These are phyloP conservation scores for Ophiostoma sp. DNA, from an alignment of 2,329 filamentous ascomycete genomes.

Conservation along the genomic window DNA sequence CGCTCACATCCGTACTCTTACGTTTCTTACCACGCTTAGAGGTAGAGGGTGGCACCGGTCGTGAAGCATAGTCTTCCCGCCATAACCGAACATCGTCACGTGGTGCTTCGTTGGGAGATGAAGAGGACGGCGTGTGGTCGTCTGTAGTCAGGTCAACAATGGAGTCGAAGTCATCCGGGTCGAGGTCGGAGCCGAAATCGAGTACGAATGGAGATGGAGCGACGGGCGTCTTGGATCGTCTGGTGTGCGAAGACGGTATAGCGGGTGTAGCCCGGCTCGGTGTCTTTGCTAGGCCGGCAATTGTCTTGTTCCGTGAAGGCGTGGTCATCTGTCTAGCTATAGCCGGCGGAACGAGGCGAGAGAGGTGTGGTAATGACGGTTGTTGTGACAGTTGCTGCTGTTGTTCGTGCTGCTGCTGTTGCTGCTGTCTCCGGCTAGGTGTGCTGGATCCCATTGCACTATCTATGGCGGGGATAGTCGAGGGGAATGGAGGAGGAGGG, in stretches of 20 bases:
- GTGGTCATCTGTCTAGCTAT: conserved; percentile 37
- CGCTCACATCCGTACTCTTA: conserved; percentile 50
- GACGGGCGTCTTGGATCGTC: conserved; percentile 31
- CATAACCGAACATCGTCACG: conserved; percentile 44
- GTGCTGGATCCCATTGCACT: conserved; percentile 11
- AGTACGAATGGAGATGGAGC: conserved; percentile 35
- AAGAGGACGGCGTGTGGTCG: conserved; percentile 31
- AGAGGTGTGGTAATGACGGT: conserved; percentile 31
- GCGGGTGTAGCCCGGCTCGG: conserved; percentile 6
- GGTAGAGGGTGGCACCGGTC: conserved; percentile 38
- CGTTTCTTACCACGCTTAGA: conserved; percentile 50
- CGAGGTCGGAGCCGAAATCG: conserved; percentile 33
- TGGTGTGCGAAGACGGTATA: conserved; percentile 6
- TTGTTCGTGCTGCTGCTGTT: conserved; percentile 25
- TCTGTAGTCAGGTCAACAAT: conserved; percentile 40
- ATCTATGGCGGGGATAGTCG: background rate
- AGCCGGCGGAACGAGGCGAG: conserved; percentile 16
- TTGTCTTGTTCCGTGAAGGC: conserved; percentile 18
- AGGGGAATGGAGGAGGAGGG: background rate
- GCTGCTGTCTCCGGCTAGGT: conserved; percentile 38
- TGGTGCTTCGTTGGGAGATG: conserved; percentile 18
- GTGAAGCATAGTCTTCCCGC: conserved; percentile 45
- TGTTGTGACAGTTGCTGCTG: conserved; percentile 35
- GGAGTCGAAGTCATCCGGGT: conserved; percentile 34
- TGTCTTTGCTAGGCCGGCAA: background rate